These are phyloP conservation scores for Lactarius quietus DNA, from an alignment of 768 basidiomycete genomes.

Conservation along the genomic window DNA sequence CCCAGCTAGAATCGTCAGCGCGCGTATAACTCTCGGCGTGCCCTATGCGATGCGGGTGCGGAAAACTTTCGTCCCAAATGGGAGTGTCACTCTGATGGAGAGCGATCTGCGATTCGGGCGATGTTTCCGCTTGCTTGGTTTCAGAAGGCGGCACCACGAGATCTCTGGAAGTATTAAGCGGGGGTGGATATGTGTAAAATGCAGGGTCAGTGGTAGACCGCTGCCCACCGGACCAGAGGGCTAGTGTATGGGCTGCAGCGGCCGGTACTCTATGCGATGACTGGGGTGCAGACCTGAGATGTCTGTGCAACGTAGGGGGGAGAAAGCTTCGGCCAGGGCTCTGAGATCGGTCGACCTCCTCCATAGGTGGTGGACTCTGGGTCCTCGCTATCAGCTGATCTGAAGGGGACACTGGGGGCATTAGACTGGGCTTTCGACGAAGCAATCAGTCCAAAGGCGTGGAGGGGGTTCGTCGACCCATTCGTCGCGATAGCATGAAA, in stretches of 20 bases:
- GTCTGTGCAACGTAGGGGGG: slow-evolving; percentile 49
- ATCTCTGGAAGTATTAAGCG: slow-evolving; percentile 18
- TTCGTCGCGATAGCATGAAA: slow-evolving; percentile 18
- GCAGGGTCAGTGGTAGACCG: slow-evolving; percentile 29
- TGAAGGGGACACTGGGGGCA: neutral
- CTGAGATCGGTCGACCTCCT: slow-evolving; percentile 17
- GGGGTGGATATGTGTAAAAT: slow-evolving; percentile 29
- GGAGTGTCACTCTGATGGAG: slow-evolving; percentile 11
- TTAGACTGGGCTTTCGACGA: slow-evolving; percentile 16
- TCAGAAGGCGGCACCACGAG: neutral
- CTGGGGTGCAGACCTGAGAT: slow-evolving; percentile 34
- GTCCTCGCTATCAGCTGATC: slow-evolving; percentile 2
- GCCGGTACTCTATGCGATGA: slow-evolving; percentile 13
- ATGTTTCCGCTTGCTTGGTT: neutral
- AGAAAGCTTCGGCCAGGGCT: slow-evolving; percentile 44
- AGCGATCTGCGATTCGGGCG: slow-evolving; percentile 11
- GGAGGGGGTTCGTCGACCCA: slow-evolving; percentile 13
- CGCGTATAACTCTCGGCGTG: slow-evolving; percentile 27
- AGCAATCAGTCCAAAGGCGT: slow-evolving; percentile 23
- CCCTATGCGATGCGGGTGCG: slow-evolving; percentile 15
- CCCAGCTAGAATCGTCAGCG: slow-evolving; percentile 17
- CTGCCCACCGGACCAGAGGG: slow-evolving; percentile 13
- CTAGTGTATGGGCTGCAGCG: neutral
- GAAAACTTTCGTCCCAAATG: slow-evolving; percentile 14
- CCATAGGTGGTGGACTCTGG: slow-evolving; percentile 17